phyloP scores from a whole-genome alignment of 768 basidiomycete genomes.

The Lactifluus echinatus region DNA sequence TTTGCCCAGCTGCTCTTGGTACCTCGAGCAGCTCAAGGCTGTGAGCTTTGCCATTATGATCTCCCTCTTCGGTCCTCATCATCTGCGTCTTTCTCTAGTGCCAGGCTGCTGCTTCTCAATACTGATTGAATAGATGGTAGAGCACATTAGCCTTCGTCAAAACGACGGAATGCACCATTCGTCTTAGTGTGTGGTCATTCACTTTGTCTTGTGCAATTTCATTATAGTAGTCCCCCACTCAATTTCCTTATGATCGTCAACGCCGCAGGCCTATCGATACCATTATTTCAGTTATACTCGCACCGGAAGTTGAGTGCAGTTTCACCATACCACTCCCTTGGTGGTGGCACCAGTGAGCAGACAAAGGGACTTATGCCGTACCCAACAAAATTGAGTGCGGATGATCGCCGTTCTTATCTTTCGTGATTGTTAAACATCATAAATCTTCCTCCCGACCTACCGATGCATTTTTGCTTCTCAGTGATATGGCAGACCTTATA shows the following conservation, averaged over 20 bases:
- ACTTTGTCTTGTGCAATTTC: neutral
- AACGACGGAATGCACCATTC: neutral
- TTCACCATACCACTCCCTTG: neutral
- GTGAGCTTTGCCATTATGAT: slow-evolving; percentile 37
- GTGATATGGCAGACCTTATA: neutral
- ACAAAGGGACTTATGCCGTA: neutral
- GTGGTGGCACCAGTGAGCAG: neutral
- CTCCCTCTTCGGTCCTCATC: neutral
- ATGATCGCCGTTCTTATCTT: too few relatives aligned
- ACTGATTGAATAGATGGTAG: slow-evolving; percentile 1
- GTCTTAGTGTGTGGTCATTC: neutral
- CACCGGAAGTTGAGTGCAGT: neutral
- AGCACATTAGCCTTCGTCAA: neutral
- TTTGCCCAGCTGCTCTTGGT: slow-evolving; percentile 73
- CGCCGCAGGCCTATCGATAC: neutral
- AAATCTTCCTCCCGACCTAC: neutral
- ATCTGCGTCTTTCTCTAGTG: slow-evolving; percentile 7
- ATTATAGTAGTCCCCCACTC: neutral
- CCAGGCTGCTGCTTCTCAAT: slow-evolving; percentile 21
- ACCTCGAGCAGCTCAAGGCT: slow-evolving; percentile 81
- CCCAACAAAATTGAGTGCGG: neutral
- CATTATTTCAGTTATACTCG: neutral
- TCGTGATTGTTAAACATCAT: too few relatives aligned
- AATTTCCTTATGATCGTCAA: neutral
- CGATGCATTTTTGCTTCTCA: neutral